These are phyloP conservation scores for Podaxis sp. DNA, from an alignment of 768 basidiomycete genomes.

Conservation along the genomic window DNA sequence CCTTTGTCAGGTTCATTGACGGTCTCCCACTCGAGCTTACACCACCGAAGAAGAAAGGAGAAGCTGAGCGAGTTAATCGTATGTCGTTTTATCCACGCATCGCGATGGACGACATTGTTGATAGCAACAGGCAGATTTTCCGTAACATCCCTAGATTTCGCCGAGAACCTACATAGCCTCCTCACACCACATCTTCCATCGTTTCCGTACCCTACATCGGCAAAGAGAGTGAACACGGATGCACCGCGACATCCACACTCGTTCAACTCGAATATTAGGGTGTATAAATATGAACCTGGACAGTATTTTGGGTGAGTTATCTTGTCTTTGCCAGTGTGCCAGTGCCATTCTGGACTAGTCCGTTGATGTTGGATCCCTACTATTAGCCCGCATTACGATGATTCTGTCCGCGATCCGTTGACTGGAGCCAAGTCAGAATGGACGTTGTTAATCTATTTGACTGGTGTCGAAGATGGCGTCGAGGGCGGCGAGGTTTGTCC, in stretches of 20 bases:
- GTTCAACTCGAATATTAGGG: constrained; percentile 69
- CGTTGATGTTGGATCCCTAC: background rate
- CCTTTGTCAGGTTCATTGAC: constrained; percentile 56
- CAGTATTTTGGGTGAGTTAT: constrained; percentile 58
- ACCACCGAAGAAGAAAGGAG: constrained; percentile 67
- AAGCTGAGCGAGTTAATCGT: constrained; percentile 71
- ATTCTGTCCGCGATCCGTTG: constrained; percentile 53
- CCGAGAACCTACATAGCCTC: constrained; percentile 42
- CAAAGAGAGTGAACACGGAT: constrained; percentile 19
- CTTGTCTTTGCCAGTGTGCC: background rate
- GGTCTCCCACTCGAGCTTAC: constrained; percentile 57
- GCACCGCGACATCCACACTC: constrained; percentile 42
- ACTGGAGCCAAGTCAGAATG: constrained; percentile 69
- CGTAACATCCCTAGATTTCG: constrained; percentile 54
- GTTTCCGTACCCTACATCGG: constrained; percentile 40
- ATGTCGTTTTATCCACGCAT: constrained; percentile 17
- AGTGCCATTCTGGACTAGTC: background rate
- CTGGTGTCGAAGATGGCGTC: constrained; percentile 68
- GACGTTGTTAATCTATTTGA: constrained; percentile 73
- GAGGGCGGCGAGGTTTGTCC: constrained; percentile 58
- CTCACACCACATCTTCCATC: constrained; percentile 56
- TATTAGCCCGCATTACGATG: constrained; percentile 64
- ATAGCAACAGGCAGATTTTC: constrained; percentile 52
- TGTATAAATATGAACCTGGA: constrained; percentile 61
- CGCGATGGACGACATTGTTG: background rate